These are phyloP conservation scores for Lodderomyces jiufengensis DNA, from an alignment of 1,139 yeast genomes.

Conservation along the genomic window DNA sequence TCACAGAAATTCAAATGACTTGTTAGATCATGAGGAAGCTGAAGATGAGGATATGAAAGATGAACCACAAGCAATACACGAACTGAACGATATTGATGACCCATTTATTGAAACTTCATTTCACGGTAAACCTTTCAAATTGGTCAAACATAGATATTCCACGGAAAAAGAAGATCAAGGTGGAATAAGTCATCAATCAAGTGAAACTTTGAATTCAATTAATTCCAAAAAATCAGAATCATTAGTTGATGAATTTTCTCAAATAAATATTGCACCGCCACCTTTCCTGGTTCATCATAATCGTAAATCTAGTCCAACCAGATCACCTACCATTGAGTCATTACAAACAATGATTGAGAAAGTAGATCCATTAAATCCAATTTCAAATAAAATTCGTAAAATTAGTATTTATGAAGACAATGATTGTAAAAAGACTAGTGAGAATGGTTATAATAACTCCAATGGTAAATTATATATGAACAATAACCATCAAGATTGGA, in stretches of 20 bases:
- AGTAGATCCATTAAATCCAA: slow-evolving; percentile 39
- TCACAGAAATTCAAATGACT: slow-evolving; percentile 2
- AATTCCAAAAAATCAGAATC: slow-evolving; percentile 5
- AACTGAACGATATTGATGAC: not conserved
- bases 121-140: slow-evolving; percentile 1
- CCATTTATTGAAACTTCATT: not conserved
- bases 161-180: no score
- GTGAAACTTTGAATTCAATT: not conserved
- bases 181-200: not conserved
- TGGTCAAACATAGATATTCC: not conserved
- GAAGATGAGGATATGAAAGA: slow-evolving; percentile 3
- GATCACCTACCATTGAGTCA: slow-evolving; percentile 4
- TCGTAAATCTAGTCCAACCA: no score
- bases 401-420: slow-evolving; percentile 40
- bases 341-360: slow-evolving; percentile 37
- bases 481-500: slow-evolving; percentile 19
- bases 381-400: slow-evolving; percentile 32
- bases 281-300: no score
- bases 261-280: slow-evolving; percentile 25
- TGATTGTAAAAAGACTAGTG: no score
- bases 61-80: not conserved
- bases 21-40: not conserved
- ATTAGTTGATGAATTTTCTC: slow-evolving; percentile 37
- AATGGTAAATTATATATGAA: slow-evolving; percentile 11
- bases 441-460: no score